Percentiles rank a stretch among this genome's conserved stretches.
Conservation (phyloP, 352 stramenopile species). For the Phytopythium chamaehyphon region DNA sequence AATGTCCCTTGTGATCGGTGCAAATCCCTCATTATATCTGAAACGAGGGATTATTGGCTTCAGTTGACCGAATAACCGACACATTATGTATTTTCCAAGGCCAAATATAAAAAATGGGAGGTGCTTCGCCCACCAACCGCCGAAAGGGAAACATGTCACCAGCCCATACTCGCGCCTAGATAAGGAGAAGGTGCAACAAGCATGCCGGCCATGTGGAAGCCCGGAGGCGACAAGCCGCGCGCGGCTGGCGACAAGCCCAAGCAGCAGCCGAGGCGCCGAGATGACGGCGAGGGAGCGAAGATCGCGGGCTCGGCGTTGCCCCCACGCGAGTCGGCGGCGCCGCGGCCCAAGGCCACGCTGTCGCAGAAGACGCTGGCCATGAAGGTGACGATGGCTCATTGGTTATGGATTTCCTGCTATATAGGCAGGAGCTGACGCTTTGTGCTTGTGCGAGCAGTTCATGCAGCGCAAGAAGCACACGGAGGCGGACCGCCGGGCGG, state of each 20-base stretch:
- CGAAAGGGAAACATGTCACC: no score
- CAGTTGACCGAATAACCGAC: constrained; percentile 5
- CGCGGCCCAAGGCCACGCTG: constrained; percentile 26
- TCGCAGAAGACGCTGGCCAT: constrained; percentile 85
- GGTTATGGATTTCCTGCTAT: background rate
- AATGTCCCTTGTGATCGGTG: no score
- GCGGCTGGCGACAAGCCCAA: constrained; percentile 12
- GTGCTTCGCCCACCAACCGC: no score
- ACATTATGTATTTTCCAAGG: no score
- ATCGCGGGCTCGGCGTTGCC: constrained; percentile 14
- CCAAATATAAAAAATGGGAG: no score
- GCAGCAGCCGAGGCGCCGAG: constrained; percentile 9
- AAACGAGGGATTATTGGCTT: background rate
- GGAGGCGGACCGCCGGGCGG: constrained; percentile 44
- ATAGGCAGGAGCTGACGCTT: background rate
- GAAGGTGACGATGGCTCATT: constrained; percentile 30
- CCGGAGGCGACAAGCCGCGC: constrained; percentile 33
- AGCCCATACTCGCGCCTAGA: no score
- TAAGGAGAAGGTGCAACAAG: background rate
- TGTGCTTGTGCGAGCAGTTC: constrained; percentile 36
- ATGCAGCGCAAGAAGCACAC: constrained; percentile 83
- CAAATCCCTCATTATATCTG: no score
- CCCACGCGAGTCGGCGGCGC: constrained; percentile 14
- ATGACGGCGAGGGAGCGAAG: constrained; percentile 10
- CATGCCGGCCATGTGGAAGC: constrained; percentile 53